Evolutionary conservation across 1,284 basidiomycete genomes (phyloP), one percentile per base, ranked within the genome.

Genomic region (Thelephora terrestris): DNA sequence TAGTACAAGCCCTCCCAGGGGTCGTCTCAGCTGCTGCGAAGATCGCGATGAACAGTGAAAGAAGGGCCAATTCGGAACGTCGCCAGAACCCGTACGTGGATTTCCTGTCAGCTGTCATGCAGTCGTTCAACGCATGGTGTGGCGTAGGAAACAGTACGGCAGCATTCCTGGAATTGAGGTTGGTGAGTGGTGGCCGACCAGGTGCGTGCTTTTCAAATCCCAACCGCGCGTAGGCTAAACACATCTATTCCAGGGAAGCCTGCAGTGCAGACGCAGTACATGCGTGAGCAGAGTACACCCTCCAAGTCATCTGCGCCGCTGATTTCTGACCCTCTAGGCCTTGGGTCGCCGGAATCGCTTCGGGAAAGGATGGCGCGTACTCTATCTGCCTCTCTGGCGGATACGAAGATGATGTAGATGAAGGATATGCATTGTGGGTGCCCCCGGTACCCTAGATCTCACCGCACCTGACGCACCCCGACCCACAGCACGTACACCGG

Each of bases 341-440:
- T 0, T 81, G 76, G 71, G 89, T 91, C 1, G 83, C 74, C 23
- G 89, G 89, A 0, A 91, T 92, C 34, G 67, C 81, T 9, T 74
- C 75, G 3, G 78, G 80, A 3, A 64, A 66, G 1, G 52, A 79
- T 1, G 89, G 90, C 2, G 86, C 86, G 6, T 86, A 83, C 57
- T 86, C 82, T 45, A 74, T 92, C 7, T 87, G 83, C 2, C 71
- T 92, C 6, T 88, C 84, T 42, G 89, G 89, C 14, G 86, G 86
- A 2, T 92, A 91, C 55, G 84, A 87, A 36, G 89, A 91, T 50
- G 89, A 91, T 55, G 74, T 91, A 18, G 89, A 91, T 54, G 61
- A 80, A 3, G 89, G 89, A 46, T 79, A 88, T 50, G 81, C 71
- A 4, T 90, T 91, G 81, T 90, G 62, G 61, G 87, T 77, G 18